A percentile compares a stretch with the other conserved stretches of the same genome.
Conservation (phyloP, 805 yeast species). For the Ogataea kodamae region DNA sequence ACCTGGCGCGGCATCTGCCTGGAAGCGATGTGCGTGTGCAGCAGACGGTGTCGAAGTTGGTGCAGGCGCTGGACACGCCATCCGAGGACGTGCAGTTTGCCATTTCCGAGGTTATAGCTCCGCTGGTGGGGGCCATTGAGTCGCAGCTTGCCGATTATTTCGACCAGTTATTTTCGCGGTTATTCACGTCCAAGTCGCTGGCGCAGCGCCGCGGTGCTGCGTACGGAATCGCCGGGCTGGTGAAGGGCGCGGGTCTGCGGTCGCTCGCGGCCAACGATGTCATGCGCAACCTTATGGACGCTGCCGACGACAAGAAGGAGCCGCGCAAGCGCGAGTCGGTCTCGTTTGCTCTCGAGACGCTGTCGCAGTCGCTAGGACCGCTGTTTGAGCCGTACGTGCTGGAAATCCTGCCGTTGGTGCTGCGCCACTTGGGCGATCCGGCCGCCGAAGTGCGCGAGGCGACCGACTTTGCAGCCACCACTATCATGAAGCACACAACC, state of each 20-base stretch:
- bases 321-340: constrained; percentile 80
- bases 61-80: constrained; percentile 78
- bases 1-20: constrained; percentile 80
- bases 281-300: constrained; percentile 69
- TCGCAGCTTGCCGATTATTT: constrained; percentile 50
- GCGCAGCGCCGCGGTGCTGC: constrained; percentile 89
- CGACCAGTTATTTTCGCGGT: constrained; percentile 53
- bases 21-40: constrained; percentile 62
- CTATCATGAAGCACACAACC: constrained; percentile 87
- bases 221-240: constrained; percentile 91
- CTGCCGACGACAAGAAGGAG: constrained; percentile 83
- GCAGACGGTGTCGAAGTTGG: constrained; percentile 61
- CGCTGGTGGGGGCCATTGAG: constrained; percentile 62
- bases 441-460: constrained; percentile 85
- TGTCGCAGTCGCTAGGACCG: constrained; percentile 71
- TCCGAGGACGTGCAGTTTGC: constrained; percentile 89
- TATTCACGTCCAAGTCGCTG: constrained; percentile 48
- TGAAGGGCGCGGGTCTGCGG: constrained; percentile 83
- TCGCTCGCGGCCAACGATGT: constrained; percentile 74
- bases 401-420: constrained; percentile 77
- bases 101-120: constrained; percentile 80
- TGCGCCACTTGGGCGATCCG: constrained; percentile 81
- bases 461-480: constrained; percentile 80
- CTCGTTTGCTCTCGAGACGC: constrained; percentile 77
- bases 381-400: constrained; percentile 92